Evolutionary conservation across 2,329 filamentous ascomycete genomes (phyloP).

Genomic region (Microdochium nivale): DNA sequence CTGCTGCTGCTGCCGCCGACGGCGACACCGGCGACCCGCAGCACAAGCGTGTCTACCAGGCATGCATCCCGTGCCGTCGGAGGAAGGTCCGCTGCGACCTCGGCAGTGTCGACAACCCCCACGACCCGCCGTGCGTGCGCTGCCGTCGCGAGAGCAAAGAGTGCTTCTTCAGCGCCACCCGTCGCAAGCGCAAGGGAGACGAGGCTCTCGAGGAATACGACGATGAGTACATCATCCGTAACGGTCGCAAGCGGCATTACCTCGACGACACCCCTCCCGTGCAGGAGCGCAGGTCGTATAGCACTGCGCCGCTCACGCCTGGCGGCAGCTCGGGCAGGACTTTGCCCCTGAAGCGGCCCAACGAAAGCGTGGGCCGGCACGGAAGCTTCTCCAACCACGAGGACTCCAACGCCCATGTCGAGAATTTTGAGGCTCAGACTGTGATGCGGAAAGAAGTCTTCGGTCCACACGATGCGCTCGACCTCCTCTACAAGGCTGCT

Average conservation of each 20-base stretch:
- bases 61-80: slow-evolving; percentile 53
- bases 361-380: slow-evolving; percentile 20
- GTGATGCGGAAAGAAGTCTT: slow-evolving; percentile 69
- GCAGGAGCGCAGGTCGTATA: slow-evolving; percentile 36
- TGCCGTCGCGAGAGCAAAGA: slow-evolving; percentile 93
- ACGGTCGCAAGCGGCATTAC: slow-evolving; percentile 61
- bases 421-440: slow-evolving; percentile 56
- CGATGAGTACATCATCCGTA: slow-evolving; percentile 63
- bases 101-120: slow-evolving; percentile 80
- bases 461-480: slow-evolving; percentile 85
- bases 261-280: slow-evolving; percentile 35
- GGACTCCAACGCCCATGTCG: slow-evolving; percentile 52
- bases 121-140: slow-evolving; percentile 87
- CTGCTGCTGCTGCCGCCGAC: slow-evolving; percentile 7
- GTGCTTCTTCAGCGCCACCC: slow-evolving; percentile 92
- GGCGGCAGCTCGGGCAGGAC: slow-evolving; percentile 57
- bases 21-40: slow-evolving; percentile 18
- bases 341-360: slow-evolving; percentile 58
- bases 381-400: slow-evolving; percentile 22
- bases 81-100: slow-evolving; percentile 56
- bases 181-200: slow-evolving; percentile 78
- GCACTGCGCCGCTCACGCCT: slow-evolving; percentile 52
- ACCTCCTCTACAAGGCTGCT: slow-evolving; percentile 82
- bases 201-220: slow-evolving; percentile 44
- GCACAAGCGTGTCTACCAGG: slow-evolving; percentile 56